A percentile compares a stretch with the other conserved stretches of the same genome.
Conservation (phyloP, 176 grass and related monocot genomes). For the Ampelocalamus luodianensis region DNA sequence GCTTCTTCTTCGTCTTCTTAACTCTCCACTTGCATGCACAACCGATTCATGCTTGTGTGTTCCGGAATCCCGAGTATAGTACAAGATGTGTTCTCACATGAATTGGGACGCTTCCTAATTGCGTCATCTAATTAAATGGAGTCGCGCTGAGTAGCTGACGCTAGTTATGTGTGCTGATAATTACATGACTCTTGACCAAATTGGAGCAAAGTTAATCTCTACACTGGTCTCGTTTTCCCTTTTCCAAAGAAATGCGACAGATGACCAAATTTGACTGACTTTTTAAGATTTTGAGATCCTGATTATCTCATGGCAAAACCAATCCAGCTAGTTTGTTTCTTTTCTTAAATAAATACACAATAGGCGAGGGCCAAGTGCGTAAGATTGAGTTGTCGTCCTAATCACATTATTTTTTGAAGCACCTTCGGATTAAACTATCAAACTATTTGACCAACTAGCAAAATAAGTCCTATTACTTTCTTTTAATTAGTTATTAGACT, state of each 20-base stretch:
- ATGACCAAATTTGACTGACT: constrained; percentile 34
- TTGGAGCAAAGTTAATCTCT: not conserved
- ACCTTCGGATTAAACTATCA: not conserved
- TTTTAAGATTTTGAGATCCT: constrained; percentile 18
- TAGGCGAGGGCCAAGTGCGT: not conserved
- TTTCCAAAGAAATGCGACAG: not conserved
- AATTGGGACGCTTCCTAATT: not conserved
- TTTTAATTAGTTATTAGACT: too few species aligned
- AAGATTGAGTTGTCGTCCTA: not conserved
- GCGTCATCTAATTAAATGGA: not conserved
- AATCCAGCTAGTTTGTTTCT: not conserved
- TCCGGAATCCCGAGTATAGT: too few species aligned
- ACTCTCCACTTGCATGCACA: constrained; percentile 23
- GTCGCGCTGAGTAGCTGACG: not conserved
- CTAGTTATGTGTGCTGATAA: not conserved
- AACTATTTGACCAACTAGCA: not conserved
- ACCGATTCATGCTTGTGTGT: constrained; percentile 28
- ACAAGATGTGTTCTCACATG: not conserved
- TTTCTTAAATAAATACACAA: not conserved
- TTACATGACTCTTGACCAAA: constrained; percentile 11
- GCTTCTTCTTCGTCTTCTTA: not conserved
- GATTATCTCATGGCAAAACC: not conserved
- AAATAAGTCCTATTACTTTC: not conserved
- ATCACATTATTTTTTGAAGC: not conserved
- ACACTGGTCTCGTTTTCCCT: not conserved